These are phyloP conservation scores for Bipolaris bicolor DNA, from an alignment of 2,329 filamentous ascomycete species.

Conservation along the genomic window DNA sequence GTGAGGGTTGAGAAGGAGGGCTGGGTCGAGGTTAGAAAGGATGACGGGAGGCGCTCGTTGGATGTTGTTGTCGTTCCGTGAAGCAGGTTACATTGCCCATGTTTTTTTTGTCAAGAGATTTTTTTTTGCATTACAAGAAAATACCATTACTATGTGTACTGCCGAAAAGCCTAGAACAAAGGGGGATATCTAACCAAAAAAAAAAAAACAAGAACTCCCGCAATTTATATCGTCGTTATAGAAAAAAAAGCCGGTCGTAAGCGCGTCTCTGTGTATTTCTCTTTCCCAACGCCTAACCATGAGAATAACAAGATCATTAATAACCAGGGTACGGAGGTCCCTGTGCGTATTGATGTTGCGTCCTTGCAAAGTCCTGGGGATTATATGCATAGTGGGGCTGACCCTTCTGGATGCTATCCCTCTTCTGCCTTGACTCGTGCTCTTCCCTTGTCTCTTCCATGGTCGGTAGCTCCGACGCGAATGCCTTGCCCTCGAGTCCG, in stretches of 20 bases:
- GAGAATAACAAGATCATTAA: neutral
- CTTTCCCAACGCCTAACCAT: too few relatives aligned
- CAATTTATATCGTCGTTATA: too few relatives aligned
- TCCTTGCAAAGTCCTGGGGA: slow-evolving; percentile 41
- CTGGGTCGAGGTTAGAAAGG: slow-evolving; percentile 69
- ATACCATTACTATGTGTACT: too few relatives aligned
- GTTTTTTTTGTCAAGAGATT: too few relatives aligned
- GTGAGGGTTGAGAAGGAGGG: slow-evolving; percentile 74
- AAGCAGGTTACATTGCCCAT: too few relatives aligned
- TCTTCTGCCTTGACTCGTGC: slow-evolving; percentile 28
- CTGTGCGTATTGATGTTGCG: slow-evolving; percentile 18
- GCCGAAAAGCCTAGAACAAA: too few relatives aligned
- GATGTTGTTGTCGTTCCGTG: slow-evolving; percentile 48
- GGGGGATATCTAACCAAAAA: too few relatives aligned
- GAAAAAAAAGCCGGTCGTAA: too few relatives aligned
- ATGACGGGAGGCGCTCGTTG: slow-evolving; percentile 48
- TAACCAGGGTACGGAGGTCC: slow-evolving; percentile 16
- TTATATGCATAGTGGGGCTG: slow-evolving; percentile 42
- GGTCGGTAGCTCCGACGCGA: slow-evolving; percentile 44
- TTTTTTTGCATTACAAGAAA: too few relatives aligned
- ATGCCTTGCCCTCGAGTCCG: slow-evolving; percentile 41
- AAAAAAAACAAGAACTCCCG: too few relatives aligned
- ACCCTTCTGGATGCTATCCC: slow-evolving; percentile 19
- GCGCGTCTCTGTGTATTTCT: too few relatives aligned
- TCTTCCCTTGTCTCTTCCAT: slow-evolving; percentile 47